Base-by-base conservation (phyloP, 768 basidiomycete species). In the Heimioporus sp. region DNA sequence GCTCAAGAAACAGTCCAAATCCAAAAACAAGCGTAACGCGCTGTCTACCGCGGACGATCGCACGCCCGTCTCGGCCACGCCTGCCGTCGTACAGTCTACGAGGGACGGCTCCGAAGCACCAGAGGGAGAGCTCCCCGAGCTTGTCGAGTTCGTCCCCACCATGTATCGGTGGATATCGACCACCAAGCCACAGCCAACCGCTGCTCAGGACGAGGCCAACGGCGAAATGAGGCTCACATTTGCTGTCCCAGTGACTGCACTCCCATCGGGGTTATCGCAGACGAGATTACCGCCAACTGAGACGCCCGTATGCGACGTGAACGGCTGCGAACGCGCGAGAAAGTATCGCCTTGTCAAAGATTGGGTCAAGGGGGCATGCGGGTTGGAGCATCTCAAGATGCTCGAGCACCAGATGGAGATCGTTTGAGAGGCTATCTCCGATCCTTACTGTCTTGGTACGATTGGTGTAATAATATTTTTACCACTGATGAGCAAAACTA, bases 1-100 rank as follows among this genome's bases (percentile, higher is more conserved):
- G 13, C 79, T 94, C 46, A 91, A 91, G 66, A 93, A 92, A 68
- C 90, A 90, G 63, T 83, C 85, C 16, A 80, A 85, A 10, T 77
- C 86, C 3, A 79, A 80, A 40, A 80, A 76, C 45, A 86, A 81
- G 57, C 80, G 83, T 11, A 78, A 74, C n/a, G 75, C 68, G 0
- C 57, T 74, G 28, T 76, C 76, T 15, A 79, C 77, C 2, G 74
- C 74, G 0, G 80, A 81, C 36, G 82, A 71, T 54, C 76, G 66
- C 48, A 75, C 67, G 5, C 73, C 65, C 19, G 58, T 45, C 50
- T 68, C 51, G n/a, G 65, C 53, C 19, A 64, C 58, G 39, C 69
- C 69, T 45, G 65, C 67, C 36, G 34, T 57, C 32, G 53, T 67
- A 36, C 54, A 62, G 53, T 55, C 68, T 8, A 55, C 65, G 24